Conservation (phyloP, 305 asterid species). For the Fraxinus sp. region DNA sequence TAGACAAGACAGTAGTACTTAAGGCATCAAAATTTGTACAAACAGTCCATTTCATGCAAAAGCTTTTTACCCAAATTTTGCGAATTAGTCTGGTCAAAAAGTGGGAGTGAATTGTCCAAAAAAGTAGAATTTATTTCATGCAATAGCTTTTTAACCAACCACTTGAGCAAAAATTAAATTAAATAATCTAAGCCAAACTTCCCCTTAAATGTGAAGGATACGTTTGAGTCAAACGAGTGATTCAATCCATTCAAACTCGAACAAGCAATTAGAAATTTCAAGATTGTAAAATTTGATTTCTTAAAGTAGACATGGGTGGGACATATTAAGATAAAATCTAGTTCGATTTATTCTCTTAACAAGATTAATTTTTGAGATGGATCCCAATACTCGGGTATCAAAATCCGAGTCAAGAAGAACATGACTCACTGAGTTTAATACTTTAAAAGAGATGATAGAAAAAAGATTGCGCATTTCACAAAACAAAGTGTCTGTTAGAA, state of each 20-base stretch:
- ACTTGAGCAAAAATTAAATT: neutral
- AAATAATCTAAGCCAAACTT: neutral
- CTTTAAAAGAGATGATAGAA: neutral
- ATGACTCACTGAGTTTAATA: conserved; percentile 17
- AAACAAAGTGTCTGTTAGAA: conserved; percentile 21
- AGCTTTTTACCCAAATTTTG: neutral
- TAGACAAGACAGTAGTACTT: neutral
- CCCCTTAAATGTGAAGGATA: neutral
- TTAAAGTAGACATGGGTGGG: neutral
- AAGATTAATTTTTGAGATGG: neutral
- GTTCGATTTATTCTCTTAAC: neutral
- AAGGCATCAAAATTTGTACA: neutral
- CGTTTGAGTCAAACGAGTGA: no score
- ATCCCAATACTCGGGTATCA: neutral
- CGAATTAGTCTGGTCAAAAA: neutral
- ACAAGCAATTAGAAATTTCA: neutral
- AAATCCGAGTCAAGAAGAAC: conserved; percentile 20
- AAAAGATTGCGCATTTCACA: conserved; percentile 12
- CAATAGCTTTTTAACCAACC: neutral
- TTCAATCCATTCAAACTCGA: no score
- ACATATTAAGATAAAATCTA: neutral
- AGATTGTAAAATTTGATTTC: neutral
- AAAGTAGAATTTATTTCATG: neutral
- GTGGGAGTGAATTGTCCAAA: neutral
- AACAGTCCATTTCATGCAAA: neutral